Evolutionary conservation across 2,329 filamentous ascomycete species (phyloP).

Genomic region (Pyricularia sp.): DNA sequence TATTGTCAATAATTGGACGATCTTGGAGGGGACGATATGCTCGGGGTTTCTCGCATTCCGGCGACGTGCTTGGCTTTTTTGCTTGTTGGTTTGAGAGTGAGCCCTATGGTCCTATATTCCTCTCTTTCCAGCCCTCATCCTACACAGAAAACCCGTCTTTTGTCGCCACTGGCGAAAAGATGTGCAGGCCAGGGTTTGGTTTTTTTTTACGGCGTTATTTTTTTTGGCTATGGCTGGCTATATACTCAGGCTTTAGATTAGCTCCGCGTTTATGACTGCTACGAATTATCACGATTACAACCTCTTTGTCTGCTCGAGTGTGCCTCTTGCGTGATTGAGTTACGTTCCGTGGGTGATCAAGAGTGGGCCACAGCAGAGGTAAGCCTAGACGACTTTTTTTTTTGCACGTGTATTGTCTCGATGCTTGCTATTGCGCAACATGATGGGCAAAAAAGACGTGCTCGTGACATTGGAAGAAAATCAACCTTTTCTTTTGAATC

Average conservation of each 20-base stretch:
- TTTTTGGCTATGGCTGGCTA: constrained; percentile 10
- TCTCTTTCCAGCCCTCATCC: background rate
- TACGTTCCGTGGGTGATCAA: background rate
- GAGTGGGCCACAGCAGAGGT: background rate
- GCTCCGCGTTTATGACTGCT: background rate
- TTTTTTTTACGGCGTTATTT: background rate
- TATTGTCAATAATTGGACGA: constrained; percentile 2
- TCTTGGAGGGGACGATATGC: background rate
- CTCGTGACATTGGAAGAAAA: background rate
- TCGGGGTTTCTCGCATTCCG: background rate
- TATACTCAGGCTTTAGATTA: constrained; percentile 9
- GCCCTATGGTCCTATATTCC: background rate
- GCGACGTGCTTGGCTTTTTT: background rate
- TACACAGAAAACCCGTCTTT: background rate
- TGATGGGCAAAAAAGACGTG: background rate
- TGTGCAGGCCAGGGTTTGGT: background rate
- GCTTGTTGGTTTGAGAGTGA: background rate
- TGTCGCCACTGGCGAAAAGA: background rate
- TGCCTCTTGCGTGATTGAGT: background rate
- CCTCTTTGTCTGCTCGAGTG: background rate
- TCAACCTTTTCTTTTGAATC: background rate
- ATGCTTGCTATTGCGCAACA: background rate
- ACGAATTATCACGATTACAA: constrained; percentile 5
- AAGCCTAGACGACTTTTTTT: background rate
- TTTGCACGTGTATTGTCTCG: background rate